Evolutionary conservation across 2,329 filamentous ascomycete species (phyloP).

Genomic region (Beauveria brongniartii): DNA sequence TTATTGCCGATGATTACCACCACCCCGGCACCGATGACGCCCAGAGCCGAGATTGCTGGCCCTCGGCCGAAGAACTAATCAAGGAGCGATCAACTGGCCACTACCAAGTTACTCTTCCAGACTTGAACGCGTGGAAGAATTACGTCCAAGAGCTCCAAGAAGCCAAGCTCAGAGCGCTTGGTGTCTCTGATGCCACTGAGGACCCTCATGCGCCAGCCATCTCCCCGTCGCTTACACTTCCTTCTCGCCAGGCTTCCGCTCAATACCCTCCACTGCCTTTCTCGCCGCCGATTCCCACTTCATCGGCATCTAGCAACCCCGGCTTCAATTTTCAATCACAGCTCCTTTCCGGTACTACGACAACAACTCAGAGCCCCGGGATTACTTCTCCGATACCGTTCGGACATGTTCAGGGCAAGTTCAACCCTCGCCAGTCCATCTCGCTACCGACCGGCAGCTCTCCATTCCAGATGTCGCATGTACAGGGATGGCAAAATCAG

Average conservation of each 20-base stretch:
- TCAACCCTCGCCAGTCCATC: constrained; percentile 65
- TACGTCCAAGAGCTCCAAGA: constrained; percentile 81
- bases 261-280: constrained; percentile 71
- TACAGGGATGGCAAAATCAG: constrained; percentile 50
- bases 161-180: constrained; percentile 84
- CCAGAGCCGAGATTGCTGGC: constrained; percentile 64
- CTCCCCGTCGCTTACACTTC: constrained; percentile 55
- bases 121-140: constrained; percentile 60
- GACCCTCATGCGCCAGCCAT: constrained; percentile 57
- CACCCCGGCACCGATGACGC: constrained; percentile 35
- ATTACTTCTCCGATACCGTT: constrained; percentile 67
- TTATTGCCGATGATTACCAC: constrained; percentile 39
- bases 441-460: constrained; percentile 56
- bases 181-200: constrained; percentile 72
- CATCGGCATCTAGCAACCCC: constrained; percentile 66
- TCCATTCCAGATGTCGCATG: constrained; percentile 58
- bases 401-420: constrained; percentile 47
- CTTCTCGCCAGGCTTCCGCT: constrained; percentile 62
- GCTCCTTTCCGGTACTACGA: constrained; percentile 53
- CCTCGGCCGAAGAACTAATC: constrained; percentile 49
- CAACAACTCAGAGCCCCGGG: constrained; percentile 55
- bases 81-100: constrained; percentile 43
- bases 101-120: constrained; percentile 62
- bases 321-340: constrained; percentile 48
- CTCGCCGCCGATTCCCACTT: constrained; percentile 74